A percentile compares a stretch with the other conserved stretches of the same genome.
Evolutionary conservation across 1,284 basidiomycete species (phyloP).

Genomic region (Irpex rosettiformis): DNA sequence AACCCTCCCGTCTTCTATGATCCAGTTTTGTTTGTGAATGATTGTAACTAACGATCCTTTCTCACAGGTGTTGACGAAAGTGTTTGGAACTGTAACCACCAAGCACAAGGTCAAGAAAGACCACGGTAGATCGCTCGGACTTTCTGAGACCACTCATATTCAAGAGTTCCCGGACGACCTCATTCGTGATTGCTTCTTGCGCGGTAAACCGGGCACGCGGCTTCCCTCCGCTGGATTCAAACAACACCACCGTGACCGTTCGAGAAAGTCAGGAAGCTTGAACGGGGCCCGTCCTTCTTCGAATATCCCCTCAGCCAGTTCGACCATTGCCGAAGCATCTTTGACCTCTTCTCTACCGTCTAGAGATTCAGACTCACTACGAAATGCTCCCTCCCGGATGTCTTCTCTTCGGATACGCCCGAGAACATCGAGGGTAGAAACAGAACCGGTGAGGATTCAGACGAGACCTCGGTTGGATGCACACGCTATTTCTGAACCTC

Average conservation of each 20-base stretch:
- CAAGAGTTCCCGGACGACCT: constrained; percentile 34
- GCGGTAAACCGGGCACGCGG: constrained; percentile 20
- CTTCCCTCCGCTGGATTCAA: constrained; percentile 12
- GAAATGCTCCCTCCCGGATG: constrained; percentile 24
- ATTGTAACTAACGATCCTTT: neutral
- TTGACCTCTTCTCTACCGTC: constrained; percentile 9
- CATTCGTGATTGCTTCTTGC: constrained; percentile 52
- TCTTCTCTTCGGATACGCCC: constrained; percentile 26
- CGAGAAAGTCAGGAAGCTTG: constrained; percentile 11
- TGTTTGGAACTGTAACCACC: constrained; percentile 58
- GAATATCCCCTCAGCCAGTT: constrained; percentile 17
- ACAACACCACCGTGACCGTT: constrained; percentile 13
- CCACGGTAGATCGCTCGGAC: constrained; percentile 1
- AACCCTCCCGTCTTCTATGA: neutral
- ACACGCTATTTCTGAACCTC: neutral
- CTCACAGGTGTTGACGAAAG: constrained; percentile 48
- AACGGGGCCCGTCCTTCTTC: constrained; percentile 21
- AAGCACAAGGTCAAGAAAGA: constrained; percentile 44
- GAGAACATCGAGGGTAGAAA: constrained; percentile 19
- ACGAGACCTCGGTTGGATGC: neutral
- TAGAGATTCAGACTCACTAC: constrained; percentile 18
- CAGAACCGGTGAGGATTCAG: constrained; percentile 18
- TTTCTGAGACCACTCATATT: constrained; percentile 1
- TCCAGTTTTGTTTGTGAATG: neutral
- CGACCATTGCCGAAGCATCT: neutral